Evolutionary conservation across 75 land plant genomes (phyloP).

Genomic region (Sequoia sempervirens): DNA sequence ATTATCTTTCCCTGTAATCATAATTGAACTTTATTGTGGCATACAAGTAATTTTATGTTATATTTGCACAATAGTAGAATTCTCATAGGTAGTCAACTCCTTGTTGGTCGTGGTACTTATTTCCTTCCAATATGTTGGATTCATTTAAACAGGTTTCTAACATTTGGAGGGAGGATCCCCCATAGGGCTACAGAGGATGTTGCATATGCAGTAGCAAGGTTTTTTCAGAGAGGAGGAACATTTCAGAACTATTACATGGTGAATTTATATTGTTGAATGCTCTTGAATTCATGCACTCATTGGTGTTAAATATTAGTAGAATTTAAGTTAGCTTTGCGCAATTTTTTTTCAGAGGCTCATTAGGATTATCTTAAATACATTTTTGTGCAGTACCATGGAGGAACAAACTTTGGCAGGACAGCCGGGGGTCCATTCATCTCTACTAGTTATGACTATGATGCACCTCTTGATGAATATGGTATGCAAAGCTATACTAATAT

Average conservation of each 20-base stretch:
- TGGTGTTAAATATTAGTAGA: neutral
- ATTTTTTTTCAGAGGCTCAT: neutral
- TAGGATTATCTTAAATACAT: neutral
- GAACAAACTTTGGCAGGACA: constrained; percentile 74
- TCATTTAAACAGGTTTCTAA: constrained; percentile 48
- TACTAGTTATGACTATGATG: constrained; percentile 81
- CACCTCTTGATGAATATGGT: constrained; percentile 68
- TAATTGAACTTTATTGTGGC: neutral
- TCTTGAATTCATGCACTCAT: neutral
- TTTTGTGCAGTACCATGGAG: constrained; percentile 17
- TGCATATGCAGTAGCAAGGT: constrained; percentile 99
- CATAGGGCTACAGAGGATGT: constrained; percentile 90
- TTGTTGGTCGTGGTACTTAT: neutral
- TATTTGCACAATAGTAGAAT: neutral
- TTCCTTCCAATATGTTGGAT: neutral
- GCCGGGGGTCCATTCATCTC: constrained; percentile 83
- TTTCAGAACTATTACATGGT: constrained; percentile 99
- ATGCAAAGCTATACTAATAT: neutral
- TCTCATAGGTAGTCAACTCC: neutral
- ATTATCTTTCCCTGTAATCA: neutral
- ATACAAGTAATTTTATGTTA: neutral
- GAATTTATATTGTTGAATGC: neutral
- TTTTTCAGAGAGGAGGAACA: constrained; percentile 90
- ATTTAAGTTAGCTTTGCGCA: neutral
- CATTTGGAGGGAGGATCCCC: constrained; percentile 70